Evolutionary conservation across 225 moss, liverwort and hornwort species (phyloP), one percentile per base, ranked within the genome.

Genomic region (Sphagnum contortum): DNA sequence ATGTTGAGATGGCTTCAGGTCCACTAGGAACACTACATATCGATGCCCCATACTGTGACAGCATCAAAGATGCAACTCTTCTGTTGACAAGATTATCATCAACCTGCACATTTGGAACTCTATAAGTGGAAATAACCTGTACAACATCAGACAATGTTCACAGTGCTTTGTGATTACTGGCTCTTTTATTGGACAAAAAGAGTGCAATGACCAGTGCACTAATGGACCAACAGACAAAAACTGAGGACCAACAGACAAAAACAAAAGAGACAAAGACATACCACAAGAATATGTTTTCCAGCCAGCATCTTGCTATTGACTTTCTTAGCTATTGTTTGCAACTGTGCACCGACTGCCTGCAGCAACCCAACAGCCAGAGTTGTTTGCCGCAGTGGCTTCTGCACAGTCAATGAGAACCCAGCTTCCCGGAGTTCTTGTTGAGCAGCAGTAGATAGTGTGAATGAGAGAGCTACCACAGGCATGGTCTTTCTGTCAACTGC

Each of bases 61-160:
- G 76, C 83, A 91, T 79, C 64, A 88, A 88, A 8, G 80, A 77
- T 47, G 86, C 86, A 50, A 91, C 91, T 72, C 85, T 83, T 75
- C 86, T 72, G 56, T 91, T 91, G 50, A 91, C 86, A 77, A 86
- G 72, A 65, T 91, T 91, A 62, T 91, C 91, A 84, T 91, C 91
- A 69, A 91, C 90, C 90, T 91, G 60, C 70, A 70, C 56, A 68
- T 49, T 7, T 50, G 60, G 9, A 3, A 29, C 6, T 46, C 44
- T 0, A 29, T 29, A 29, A 29, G 29, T 29, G 29, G 29, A 29
- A 29, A 29, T 29, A 1, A 1, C 29, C 29, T 29, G 29, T 29
- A 29, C 29, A 29, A 29, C 29, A 29, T 29, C 29, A 29, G 29
- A 29, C 29, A 29, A 0, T 29, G 29, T 29, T 29, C 29, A 29